Evolutionary conservation across 345 rosid genomes (phyloP).

Genomic region (Citrus inodora): DNA sequence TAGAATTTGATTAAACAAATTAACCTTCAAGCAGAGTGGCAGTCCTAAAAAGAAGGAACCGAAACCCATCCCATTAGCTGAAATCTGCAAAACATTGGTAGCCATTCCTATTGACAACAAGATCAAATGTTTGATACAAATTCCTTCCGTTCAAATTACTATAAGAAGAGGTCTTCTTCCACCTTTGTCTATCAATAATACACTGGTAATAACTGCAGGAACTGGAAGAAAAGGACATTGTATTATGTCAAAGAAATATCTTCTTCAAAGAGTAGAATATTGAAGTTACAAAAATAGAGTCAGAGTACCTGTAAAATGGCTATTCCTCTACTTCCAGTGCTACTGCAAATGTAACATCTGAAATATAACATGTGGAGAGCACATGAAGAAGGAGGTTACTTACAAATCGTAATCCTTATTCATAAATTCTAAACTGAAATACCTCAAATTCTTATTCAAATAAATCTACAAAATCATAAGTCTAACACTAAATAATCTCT

Average conservation of each 20-base stretch:
- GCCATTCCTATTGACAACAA: background rate
- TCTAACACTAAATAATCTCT: no score
- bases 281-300: no score
- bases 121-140: background rate
- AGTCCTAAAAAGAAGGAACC: background rate
- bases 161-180: slow-evolving; percentile 41
- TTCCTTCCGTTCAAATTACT: slow-evolving; percentile 12
- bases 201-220: slow-evolving; percentile 18
- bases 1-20: no score
- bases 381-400: no score
- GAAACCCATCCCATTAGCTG: background rate
- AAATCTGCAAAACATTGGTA: slow-evolving; percentile 5
- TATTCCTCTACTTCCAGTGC: background rate
- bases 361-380: no score
- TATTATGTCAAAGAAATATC: no score
- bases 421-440: no score
- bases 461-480: no score
- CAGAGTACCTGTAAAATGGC: no score
- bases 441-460: no score
- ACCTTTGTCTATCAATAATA: slow-evolving; percentile 38
- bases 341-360: background rate
- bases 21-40: background rate
- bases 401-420: no score
- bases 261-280: no score
- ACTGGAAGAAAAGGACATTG: slow-evolving; percentile 10